A percentile compares a stretch with the other conserved stretches of the same genome.
phyloP scores from a whole-genome alignment of 1,139 yeast genomes.

The Hyphopichia buzzinii region DNA sequence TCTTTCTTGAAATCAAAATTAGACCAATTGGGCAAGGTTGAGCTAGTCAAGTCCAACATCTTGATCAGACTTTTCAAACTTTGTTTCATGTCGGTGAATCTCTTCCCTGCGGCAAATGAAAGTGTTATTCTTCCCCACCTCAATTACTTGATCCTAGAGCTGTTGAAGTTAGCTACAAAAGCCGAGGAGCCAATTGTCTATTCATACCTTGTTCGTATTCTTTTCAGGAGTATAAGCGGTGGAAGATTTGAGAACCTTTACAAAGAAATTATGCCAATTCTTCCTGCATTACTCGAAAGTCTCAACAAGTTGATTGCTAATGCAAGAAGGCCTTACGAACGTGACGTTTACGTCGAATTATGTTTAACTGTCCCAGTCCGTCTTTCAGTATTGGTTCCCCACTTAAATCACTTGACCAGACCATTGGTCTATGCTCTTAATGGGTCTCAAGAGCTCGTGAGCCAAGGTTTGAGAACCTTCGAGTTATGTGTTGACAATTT shows the following conservation, averaged over 20 bases:
- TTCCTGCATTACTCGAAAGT: slow-evolving; percentile 83
- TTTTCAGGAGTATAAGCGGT: slow-evolving; percentile 94
- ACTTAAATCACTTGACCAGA: slow-evolving; percentile 78
- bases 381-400: slow-evolving; percentile 89
- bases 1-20: slow-evolving; percentile 73
- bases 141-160: slow-evolving; percentile 75
- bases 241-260: slow-evolving; percentile 91
- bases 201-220: slow-evolving; percentile 80
- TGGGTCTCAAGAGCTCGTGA: slow-evolving; percentile 86
- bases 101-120: slow-evolving; percentile 87
- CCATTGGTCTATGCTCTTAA: slow-evolving; percentile 90
- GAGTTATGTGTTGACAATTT: slow-evolving; percentile 96
- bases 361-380: slow-evolving; percentile 96
- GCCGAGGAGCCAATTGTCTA: slow-evolving; percentile 91
- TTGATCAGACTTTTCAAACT: slow-evolving; percentile 83
- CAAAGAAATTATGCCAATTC: slow-evolving; percentile 86
- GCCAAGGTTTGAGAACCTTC: slow-evolving; percentile 90
- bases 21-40: slow-evolving; percentile 77
- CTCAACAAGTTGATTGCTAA: slow-evolving; percentile 79
- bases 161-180: slow-evolving; percentile 77
- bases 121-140: slow-evolving; percentile 83
- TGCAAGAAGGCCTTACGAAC: slow-evolving; percentile 84
- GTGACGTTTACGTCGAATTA: slow-evolving; percentile 90
- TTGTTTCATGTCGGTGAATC: slow-evolving; percentile 92
- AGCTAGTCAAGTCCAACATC: slow-evolving; percentile 75